A percentile compares a stretch with the other conserved stretches of the same genome.
These are phyloP conservation scores for Dillenia suffruticosa DNA, from an alignment of 164 flowering plant species.

Conservation along the genomic window DNA sequence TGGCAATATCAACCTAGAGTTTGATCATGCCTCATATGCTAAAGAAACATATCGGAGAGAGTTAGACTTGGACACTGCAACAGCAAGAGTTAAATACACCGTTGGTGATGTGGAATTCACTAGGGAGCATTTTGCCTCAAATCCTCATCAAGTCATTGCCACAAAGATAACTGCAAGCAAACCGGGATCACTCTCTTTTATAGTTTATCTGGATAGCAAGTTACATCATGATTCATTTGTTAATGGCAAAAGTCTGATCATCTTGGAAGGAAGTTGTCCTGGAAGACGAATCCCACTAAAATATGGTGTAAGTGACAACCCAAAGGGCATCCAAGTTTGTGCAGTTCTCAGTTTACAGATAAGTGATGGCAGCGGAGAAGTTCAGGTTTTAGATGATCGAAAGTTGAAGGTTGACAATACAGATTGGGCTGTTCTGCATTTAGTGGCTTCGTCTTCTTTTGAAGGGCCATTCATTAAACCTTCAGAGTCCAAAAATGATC, in stretches of 20 bases:
- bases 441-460: constrained; percentile 81
- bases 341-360: constrained; percentile 64
- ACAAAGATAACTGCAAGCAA: constrained; percentile 67
- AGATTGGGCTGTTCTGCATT: constrained; percentile 65
- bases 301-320: constrained; percentile 29
- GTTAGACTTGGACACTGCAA: constrained; percentile 85
- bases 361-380: constrained; percentile 41
- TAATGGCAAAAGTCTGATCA: constrained; percentile 48
- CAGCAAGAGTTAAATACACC: constrained; percentile 53
- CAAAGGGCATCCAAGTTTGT: constrained; percentile 73
- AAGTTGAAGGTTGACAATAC: constrained; percentile 65
- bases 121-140: constrained; percentile 78
- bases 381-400: constrained; percentile 45
- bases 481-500: constrained; percentile 64
- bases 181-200: constrained; percentile 66
- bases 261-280: constrained; percentile 80
- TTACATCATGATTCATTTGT: constrained; percentile 51
- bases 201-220: constrained; percentile 71
- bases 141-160: constrained; percentile 81
- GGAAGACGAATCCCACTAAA: constrained; percentile 52
- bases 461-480: constrained; percentile 78
- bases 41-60: constrained; percentile 63
- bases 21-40: constrained; percentile 52
- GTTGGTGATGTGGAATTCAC: constrained; percentile 55
- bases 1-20: constrained; percentile 81